Evolutionary conservation across 176 grass and related monocot species (phyloP).

Genomic region (Juncus inflexus): DNA sequence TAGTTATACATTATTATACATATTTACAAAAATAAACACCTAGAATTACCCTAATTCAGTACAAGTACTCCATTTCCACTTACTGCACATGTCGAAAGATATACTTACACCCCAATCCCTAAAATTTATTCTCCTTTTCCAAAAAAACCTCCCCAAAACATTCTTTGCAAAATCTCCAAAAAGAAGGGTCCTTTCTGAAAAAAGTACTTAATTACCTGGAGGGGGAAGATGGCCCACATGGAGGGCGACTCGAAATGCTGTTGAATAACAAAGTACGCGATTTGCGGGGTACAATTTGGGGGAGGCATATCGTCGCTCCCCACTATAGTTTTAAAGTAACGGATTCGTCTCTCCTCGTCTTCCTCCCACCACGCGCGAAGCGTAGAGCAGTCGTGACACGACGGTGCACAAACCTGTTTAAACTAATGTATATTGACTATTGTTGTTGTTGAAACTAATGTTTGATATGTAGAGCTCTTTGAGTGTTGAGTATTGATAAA

Average conservation of each 20-base stretch:
- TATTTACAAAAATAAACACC: too few relatives aligned
- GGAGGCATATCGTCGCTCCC: constrained; percentile 67
- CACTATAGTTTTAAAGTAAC: constrained; percentile 58
- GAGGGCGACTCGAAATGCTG: constrained; percentile 82
- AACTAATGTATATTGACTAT: too few relatives aligned
- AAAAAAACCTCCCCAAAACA: constrained; percentile 4
- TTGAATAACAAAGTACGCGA: constrained; percentile 74
- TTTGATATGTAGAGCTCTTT: too few relatives aligned
- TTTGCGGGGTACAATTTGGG: constrained; percentile 66
- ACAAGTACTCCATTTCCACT: neutral
- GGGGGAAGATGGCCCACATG: constrained; percentile 98
- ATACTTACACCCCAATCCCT: too few relatives aligned
- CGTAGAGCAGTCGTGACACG: constrained; percentile 97
- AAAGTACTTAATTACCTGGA: constrained; percentile 57
- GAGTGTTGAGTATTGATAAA: too few relatives aligned
- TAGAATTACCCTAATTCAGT: neutral
- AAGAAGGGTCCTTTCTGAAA: neutral
- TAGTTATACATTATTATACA: neutral
- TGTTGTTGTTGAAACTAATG: too few relatives aligned
- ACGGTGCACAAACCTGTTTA: constrained; percentile 97
- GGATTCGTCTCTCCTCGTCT: constrained; percentile 66
- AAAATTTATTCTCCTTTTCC: too few relatives aligned
- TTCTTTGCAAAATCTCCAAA: constrained; percentile 1
- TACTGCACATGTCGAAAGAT: too few relatives aligned
- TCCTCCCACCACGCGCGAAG: constrained; percentile 98